Evolutionary conservation across 768 basidiomycete species (phyloP).

Genomic region (Calocera cornea): DNA sequence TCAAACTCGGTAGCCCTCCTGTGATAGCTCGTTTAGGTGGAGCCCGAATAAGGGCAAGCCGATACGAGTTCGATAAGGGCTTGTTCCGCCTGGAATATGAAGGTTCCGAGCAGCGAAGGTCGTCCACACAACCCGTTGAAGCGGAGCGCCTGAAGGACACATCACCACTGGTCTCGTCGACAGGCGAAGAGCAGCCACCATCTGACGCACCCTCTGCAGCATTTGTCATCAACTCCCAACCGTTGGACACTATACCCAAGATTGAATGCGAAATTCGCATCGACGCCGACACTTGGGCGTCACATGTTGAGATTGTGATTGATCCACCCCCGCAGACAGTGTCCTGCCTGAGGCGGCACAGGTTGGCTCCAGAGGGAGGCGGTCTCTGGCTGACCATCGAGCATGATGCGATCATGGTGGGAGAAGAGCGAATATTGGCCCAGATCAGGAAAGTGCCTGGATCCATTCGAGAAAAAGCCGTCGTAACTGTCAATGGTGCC

Average conservation of each 20-base stretch:
- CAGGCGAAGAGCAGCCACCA: background rate
- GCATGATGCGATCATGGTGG: conserved; percentile 66
- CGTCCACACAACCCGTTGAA: background rate
- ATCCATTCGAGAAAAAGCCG: conserved; percentile 54
- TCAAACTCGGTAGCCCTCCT: conserved; percentile 90
- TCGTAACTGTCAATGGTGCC: conserved; percentile 81
- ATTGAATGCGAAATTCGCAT: conserved; percentile 87
- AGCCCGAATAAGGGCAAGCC: conserved; percentile 55
- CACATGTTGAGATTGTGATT: conserved; percentile 71
- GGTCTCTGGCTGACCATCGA: conserved; percentile 88
- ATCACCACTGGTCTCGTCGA: conserved; percentile 15
- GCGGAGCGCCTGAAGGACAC: background rate
- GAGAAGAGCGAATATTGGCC: conserved; percentile 59
- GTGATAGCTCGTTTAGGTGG: conserved; percentile 69
- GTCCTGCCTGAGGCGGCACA: conserved; percentile 72
- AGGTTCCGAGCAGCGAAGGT: conserved; percentile 21
- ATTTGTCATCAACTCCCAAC: background rate
- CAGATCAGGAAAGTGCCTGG: conserved; percentile 61
- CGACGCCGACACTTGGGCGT: conserved; percentile 80
- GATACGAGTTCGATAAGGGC: conserved; percentile 79
- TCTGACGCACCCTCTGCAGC: background rate
- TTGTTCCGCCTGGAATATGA: conserved; percentile 78
- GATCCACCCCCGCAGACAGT: conserved; percentile 84
- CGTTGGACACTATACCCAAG: conserved; percentile 19
- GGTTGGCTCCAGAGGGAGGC: conserved; percentile 72